Base-by-base conservation (phyloP, 2,329 filamentous ascomycete genomes). In the Pseudogymnoascus sp. region DNA sequence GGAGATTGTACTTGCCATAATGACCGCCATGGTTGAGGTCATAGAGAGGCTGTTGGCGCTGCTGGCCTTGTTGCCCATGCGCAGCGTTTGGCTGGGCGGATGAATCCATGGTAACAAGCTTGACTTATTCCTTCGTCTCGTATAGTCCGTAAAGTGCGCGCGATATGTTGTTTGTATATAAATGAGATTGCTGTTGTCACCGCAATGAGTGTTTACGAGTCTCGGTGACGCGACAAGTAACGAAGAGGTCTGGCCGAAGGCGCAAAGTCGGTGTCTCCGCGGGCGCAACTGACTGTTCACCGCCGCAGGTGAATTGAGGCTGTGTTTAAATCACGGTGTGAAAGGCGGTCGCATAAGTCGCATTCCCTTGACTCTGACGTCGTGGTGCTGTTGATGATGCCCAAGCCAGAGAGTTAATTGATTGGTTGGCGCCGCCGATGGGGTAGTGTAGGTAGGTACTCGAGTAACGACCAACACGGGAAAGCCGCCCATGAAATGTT, bases 21-120 rank as follows among this genome's bases (percentile, higher is more conserved):
- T 92, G 89, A 60, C 89, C 89, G 64, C 87, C 88, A 71, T 88
- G 85, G 68, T 78, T 81, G 59, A 84, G 84, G 74, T 92, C 88
- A 73, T 92, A 92, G n/a, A 83, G 81, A 13, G 84, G 84, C 69
- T 83, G 80, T 66, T 81, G 78, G 67, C 84, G 70, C 63, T 69
- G 60, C 33, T 50, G 36, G 29, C 39, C 36, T 21, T 41, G 44
- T 71, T 86, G 84, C 58, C 75, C 71, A 70, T 84, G 82, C 64
- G 81, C 76, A 63, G 83, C 74, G 63, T 77, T 76, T 64, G 80
- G 75, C 60, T 81, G 77, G 66, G 80, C 76, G 69, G 81, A 76
- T 54, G 75, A 76, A 68, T 86, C 83, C 83, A 86, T 86, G 68
- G 64, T 74, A 67, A 39, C 41, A 13, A 21, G 11, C 35, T 41